Percentiles rank a stretch among this genome's conserved stretches.
Conservation (phyloP, 202 grass and related monocot species). For the Musa balbisiana region DNA sequence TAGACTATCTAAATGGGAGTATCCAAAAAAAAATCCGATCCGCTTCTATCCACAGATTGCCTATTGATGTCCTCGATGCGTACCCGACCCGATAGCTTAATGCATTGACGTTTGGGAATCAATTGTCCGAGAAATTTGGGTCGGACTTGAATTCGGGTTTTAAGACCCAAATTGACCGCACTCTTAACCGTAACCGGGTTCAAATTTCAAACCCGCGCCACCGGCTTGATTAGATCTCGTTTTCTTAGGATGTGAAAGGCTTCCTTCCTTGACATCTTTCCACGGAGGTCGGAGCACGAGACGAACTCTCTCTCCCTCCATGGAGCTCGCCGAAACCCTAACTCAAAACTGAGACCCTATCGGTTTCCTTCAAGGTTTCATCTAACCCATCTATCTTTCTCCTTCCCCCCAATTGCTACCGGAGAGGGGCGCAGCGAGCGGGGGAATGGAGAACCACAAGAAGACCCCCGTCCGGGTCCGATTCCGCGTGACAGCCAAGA, state of each 20-base stretch:
- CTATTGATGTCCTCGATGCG: no score
- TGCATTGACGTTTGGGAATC: no score
- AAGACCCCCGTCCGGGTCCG: slow-evolving; percentile 52
- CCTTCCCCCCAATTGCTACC: not conserved
- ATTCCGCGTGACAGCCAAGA: slow-evolving; percentile 60
- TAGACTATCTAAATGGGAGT: no score
- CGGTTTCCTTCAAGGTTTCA: not conserved
- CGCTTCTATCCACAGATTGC: no score
- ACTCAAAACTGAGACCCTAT: not conserved
- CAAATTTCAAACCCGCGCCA: not conserved
- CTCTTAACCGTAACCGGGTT: not conserved
- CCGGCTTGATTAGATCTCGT: not conserved
- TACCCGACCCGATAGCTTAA: no score
- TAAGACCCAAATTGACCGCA: no score
- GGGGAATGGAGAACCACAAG: slow-evolving; percentile 47
- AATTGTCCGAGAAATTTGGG: no score
- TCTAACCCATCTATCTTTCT: not conserved
- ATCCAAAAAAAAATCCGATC: no score
- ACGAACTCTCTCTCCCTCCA: not conserved
- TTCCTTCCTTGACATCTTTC: no score
- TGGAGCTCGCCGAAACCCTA: slow-evolving; percentile 13
- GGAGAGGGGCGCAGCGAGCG: not conserved
- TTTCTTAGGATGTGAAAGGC: not conserved
- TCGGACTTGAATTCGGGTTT: no score
- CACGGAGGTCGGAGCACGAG: no score